These are phyloP conservation scores for Jackrogersella multiformis DNA, from an alignment of 495 filamentous ascomycete genomes.

Conservation along the genomic window DNA sequence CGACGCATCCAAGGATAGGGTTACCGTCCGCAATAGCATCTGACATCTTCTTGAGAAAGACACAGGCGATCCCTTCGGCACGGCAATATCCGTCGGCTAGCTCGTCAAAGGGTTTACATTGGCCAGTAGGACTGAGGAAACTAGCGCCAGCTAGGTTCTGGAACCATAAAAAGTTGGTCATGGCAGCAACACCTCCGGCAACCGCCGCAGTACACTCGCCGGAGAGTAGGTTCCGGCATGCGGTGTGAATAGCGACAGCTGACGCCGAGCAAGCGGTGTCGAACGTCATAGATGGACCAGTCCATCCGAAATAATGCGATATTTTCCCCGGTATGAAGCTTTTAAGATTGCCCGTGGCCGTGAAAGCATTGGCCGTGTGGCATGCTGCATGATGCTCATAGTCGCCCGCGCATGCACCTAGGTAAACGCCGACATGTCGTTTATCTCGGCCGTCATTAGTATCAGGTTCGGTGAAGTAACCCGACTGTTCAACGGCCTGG, in stretches of 20 bases:
- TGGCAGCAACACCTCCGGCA: conserved; percentile 42
- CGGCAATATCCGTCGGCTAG: conserved; percentile 65
- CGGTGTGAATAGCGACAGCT: conserved; percentile 54
- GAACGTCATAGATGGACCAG: conserved; percentile 57
- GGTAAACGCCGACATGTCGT: conserved; percentile 40
- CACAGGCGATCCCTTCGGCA: conserved; percentile 60
- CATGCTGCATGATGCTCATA: conserved; percentile 38
- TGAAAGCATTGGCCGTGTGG: conserved; percentile 26
- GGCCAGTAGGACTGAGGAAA: conserved; percentile 50
- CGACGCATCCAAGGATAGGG: conserved; percentile 62
- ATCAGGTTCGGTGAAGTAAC: not conserved
- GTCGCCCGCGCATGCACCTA: conserved; percentile 29
- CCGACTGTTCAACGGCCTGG: conserved; percentile 53
- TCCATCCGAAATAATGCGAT: conserved; percentile 59
- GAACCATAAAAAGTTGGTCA: conserved; percentile 8
- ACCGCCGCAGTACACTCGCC: conserved; percentile 53
- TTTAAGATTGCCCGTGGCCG: conserved; percentile 24
- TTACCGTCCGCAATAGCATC: conserved; percentile 54
- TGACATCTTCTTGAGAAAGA: conserved; percentile 61
- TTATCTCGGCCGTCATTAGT: not conserved
- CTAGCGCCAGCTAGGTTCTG: conserved; percentile 49
- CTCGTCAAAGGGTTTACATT: conserved; percentile 50
- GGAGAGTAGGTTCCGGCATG: conserved; percentile 44
- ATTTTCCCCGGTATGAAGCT: conserved; percentile 31
- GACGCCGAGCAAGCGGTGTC: conserved; percentile 63